Conservation (phyloP, 441 rosid species). For the Bocquillonia castaneifolia region DNA sequence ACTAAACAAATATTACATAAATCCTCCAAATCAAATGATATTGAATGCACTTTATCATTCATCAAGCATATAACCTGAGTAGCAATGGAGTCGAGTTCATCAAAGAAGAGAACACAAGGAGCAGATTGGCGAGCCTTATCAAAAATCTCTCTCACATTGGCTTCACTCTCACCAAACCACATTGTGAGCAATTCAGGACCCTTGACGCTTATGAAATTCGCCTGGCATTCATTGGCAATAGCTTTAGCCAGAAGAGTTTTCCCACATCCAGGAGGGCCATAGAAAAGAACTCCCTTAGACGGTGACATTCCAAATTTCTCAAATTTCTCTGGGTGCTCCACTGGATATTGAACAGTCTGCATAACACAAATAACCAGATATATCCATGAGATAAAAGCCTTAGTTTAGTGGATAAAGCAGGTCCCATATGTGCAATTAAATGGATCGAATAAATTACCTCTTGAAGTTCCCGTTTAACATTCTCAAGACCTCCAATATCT, state of each 20-base stretch:
- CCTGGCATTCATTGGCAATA: constrained; percentile 57
- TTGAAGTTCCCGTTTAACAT: constrained; percentile 61
- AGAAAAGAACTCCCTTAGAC: constrained; percentile 67
- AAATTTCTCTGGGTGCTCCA: constrained; percentile 67
- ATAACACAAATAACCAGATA: background rate
- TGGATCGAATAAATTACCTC: constrained; percentile 28
- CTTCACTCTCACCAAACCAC: constrained; percentile 69
- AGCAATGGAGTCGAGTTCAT: constrained; percentile 60
- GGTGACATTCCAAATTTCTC: constrained; percentile 74
- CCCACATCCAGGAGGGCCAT: constrained; percentile 64
- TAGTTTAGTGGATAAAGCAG: background rate
- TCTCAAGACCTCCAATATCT: constrained; percentile 65
- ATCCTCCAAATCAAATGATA: too few relatives aligned
- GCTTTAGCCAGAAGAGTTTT: constrained; percentile 62
- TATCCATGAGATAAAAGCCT: background rate
- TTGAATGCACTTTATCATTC: background rate
- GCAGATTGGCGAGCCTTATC: constrained; percentile 62
- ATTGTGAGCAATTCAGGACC: constrained; percentile 56
- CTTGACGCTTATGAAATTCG: constrained; percentile 53
- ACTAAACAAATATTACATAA: too few relatives aligned
- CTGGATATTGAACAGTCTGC: constrained; percentile 64
- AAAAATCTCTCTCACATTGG: constrained; percentile 56
- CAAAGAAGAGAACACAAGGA: constrained; percentile 62
- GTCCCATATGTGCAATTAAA: background rate
- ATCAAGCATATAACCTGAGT: constrained; percentile 37